These are phyloP conservation scores for Mycena sanguinolenta DNA, from an alignment of 768 basidiomycete species.

Conservation along the genomic window DNA sequence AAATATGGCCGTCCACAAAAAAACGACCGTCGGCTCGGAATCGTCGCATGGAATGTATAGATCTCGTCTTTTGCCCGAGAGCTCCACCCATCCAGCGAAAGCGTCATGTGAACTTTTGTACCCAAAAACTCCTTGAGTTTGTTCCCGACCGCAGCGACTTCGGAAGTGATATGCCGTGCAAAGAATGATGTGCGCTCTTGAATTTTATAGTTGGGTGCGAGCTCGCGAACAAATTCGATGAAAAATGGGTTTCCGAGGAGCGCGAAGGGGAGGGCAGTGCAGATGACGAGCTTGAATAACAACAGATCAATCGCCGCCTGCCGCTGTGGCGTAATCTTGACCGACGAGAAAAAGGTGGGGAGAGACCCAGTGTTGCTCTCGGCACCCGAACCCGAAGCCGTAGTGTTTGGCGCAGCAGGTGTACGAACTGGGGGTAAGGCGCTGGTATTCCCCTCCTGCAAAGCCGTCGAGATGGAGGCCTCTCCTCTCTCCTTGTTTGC, in stretches of 20 bases:
- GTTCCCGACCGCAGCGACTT: not conserved
- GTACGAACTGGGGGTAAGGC: not conserved
- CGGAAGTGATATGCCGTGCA: constrained; percentile 4
- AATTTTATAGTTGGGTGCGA: constrained; percentile 20
- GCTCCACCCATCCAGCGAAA: constrained; percentile 29
- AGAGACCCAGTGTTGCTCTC: not conserved
- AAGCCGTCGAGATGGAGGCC: not conserved
- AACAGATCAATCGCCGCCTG: constrained; percentile 22
- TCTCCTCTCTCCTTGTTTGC: not conserved
- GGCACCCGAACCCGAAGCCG: too few species aligned
- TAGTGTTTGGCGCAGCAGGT: not conserved
- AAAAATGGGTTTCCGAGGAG: constrained; percentile 29
- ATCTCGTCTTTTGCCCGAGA: constrained; percentile 18
- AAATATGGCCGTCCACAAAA: constrained; percentile 42
- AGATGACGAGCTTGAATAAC: constrained; percentile 22
- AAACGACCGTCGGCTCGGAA: constrained; percentile 15
- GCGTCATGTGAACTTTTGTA: not conserved
- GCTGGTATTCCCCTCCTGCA: not conserved
- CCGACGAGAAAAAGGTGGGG: not conserved
- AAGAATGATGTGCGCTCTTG: constrained; percentile 25
- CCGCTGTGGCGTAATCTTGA: not conserved
- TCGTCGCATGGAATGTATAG: constrained; percentile 28
- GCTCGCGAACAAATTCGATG: constrained; percentile 21
- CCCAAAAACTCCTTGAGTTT: not conserved
- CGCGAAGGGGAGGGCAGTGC: constrained; percentile 27